Evolutionary conservation across 768 basidiomycete species (phyloP), one percentile per base, ranked within the genome.

Genomic region (Mycena floridula): DNA sequence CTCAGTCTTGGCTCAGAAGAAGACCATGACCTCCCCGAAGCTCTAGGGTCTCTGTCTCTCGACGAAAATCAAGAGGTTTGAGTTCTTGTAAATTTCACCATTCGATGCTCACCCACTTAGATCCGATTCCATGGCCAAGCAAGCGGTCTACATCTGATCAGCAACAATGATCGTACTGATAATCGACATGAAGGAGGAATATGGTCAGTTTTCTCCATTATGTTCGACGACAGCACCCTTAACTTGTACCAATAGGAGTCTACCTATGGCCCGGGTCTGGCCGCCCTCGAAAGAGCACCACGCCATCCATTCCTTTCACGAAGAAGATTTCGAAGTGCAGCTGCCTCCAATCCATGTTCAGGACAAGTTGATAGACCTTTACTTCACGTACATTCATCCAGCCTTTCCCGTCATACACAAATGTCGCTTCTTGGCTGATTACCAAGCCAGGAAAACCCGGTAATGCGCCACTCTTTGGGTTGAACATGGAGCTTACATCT

Each of bases 311-410:
- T 61, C 67, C 18, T 65, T 69, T 11, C 62, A 66, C 16, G 76
- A 77, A 37, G 66, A 72, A 32, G 65, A 62, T 30, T 50, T 74
- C 35, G 58, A 69, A 28, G 67, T 77, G 25, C 64, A 62, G 12
- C 61, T 93, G 30, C 90, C 90, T 13, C 69, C 82, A 22, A 54
- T 68, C 18, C 69, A 73, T 15, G 64, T 77, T 25, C 89, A 89
- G 59, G 77, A 85, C 45, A 74, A 72, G 28, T 70, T 93, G 4
- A 59, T 93, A 40, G 73, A 77, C 25, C 65, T 90, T 7, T 94
- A 89, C 60, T 92, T 92, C 63, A 77, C 77, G 9, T 85, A 89
- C 54, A 81, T 86, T 24, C 90, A 94, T 52, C 89, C 91, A 5
- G 71, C 81, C 42, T 86, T 88, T 54, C 92, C 91, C 6, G 71